These are phyloP conservation scores for Penicillium sp. DNA, from an alignment of 2,329 filamentous ascomycete genomes.

Conservation along the genomic window DNA sequence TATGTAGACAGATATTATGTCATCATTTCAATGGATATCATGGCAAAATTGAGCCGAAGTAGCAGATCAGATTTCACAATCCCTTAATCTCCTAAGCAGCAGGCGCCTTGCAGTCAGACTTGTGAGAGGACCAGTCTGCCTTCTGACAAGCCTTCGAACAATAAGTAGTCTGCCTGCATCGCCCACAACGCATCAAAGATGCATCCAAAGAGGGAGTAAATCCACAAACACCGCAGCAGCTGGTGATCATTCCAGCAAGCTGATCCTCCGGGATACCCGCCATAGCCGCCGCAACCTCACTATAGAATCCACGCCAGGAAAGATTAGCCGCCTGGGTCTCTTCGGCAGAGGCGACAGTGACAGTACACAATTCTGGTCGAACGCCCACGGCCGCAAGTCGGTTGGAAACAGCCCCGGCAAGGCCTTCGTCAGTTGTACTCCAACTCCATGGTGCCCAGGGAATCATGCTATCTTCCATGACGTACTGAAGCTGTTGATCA, in stretches of 20 bases:
- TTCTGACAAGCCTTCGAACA: constrained; percentile 1
- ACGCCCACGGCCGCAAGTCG: not conserved
- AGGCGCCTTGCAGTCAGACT: not conserved
- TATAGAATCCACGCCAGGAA: not conserved
- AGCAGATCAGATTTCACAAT: not conserved
- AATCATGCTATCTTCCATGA: not conserved
- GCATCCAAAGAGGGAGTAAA: constrained; percentile 5
- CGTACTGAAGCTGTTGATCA: not conserved
- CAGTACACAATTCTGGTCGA: not conserved
- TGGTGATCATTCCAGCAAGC: not conserved
- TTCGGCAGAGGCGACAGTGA: not conserved
- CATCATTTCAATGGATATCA: not conserved
- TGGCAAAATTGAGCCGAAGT: not conserved
- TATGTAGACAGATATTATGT: too few relatives aligned
- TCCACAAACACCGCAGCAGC: constrained; percentile 1
- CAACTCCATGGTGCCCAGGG: constrained; percentile 7
- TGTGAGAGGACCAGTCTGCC: not conserved
- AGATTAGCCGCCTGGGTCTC: not conserved
- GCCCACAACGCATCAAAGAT: not conserved
- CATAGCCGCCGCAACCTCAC: not conserved
- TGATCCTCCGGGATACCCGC: not conserved
- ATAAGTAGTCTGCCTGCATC: not conserved
- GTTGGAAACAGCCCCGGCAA: constrained; percentile 2
- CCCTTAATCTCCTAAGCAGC: not conserved
- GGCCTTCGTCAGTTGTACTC: not conserved